phyloP scores from a whole-genome alignment of 2,329 filamentous ascomycete species.

The Alternaria consortialis region DNA sequence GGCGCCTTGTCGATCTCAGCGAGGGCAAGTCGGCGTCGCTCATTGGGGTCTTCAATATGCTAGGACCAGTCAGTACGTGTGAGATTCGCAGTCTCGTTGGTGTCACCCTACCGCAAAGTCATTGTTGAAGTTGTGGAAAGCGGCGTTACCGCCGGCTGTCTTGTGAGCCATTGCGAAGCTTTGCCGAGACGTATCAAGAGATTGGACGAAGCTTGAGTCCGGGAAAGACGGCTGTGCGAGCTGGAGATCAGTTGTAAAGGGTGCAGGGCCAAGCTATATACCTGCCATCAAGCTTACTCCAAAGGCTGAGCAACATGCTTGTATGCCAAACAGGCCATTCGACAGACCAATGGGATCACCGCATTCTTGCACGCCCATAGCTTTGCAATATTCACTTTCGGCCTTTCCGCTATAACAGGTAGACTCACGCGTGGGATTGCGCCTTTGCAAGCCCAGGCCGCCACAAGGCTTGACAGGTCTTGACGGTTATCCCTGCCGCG shows the following conservation, averaged over 20 bases:
- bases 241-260: slow-evolving; percentile 6
- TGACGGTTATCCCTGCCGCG: slow-evolving; percentile 5
- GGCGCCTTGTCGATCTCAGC: slow-evolving; percentile 83
- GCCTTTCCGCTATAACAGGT: slow-evolving; percentile 6
- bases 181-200: slow-evolving; percentile 19
- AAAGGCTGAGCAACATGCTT: slow-evolving; percentile 3
- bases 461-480: slow-evolving; percentile 15
- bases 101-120: slow-evolving; percentile 41
- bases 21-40: slow-evolving; percentile 79
- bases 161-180: slow-evolving; percentile 26
- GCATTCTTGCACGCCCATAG: slow-evolving; percentile 2
- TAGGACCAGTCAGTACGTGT: neutral
- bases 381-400: neutral
- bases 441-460: slow-evolving; percentile 17
- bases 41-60: slow-evolving; percentile 73
- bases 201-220: slow-evolving; percentile 20
- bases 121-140: slow-evolving; percentile 41
- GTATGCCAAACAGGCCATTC: neutral
- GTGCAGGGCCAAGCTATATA: slow-evolving; percentile 20
- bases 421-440: neutral
- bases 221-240: slow-evolving; percentile 5
- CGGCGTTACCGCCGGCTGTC: slow-evolving; percentile 35
- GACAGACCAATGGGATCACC: slow-evolving; percentile 5
- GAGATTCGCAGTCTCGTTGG: too few relatives aligned
- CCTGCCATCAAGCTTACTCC: slow-evolving; percentile 10